Percentiles rank a stretch among this genome's conserved stretches.
Conservation (phyloP, 192 early-diverging fungal species). For the Phlyctochytrium bullatum region DNA sequence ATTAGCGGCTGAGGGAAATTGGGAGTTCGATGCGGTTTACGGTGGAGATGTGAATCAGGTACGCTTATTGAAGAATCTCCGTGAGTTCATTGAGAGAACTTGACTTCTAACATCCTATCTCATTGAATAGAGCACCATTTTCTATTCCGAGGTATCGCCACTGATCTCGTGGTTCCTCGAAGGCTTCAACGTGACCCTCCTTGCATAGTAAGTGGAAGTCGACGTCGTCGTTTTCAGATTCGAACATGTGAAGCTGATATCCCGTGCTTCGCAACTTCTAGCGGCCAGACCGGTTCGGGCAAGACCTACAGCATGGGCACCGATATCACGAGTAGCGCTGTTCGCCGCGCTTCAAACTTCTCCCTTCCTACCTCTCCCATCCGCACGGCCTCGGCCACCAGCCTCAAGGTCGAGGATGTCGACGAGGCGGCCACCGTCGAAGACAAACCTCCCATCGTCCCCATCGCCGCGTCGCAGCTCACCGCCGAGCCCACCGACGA, state of each 20-base stretch:
- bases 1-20: constrained; percentile 12
- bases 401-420: not conserved
- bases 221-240: no score
- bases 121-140: constrained; percentile 54
- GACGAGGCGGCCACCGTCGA: not conserved
- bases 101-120: no score
- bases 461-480: no score
- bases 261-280: no score
- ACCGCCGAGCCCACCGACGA: not conserved
- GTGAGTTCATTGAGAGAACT: no score
- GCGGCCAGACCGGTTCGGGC: constrained; percentile 90
- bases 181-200: constrained; percentile 92
- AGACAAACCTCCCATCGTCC: no score
- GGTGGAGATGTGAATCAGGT: constrained; percentile 15
- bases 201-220: constrained; percentile 62
- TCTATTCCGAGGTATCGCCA: constrained; percentile 52
- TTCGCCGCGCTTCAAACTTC: not conserved
- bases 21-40: constrained; percentile 23
- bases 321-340: constrained; percentile 23
- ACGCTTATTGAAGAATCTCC: no score
- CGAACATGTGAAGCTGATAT: not conserved
- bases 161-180: constrained; percentile 67
- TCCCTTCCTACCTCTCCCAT: not conserved
- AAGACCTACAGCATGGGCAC: constrained; percentile 98
- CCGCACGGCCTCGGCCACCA: not conserved